Evolutionary conservation across 176 grass and related monocot genomes (phyloP).

Genomic region (Coix lacrymajobi): DNA sequence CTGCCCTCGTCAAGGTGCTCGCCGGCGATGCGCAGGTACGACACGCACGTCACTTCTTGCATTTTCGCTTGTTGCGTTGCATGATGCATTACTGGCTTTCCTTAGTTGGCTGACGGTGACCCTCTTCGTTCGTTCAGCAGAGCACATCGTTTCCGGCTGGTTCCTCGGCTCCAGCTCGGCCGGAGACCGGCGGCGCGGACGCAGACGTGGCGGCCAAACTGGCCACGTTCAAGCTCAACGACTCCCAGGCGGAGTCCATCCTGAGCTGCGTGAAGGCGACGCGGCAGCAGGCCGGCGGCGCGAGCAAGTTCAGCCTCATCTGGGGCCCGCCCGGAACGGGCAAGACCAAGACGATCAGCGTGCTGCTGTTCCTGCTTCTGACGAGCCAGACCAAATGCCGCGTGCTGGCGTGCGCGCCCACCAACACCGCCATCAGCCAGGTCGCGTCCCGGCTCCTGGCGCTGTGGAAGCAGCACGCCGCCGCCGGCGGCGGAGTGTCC

Average conservation of each 20-base stretch:
- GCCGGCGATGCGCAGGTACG: slow-evolving; percentile 5
- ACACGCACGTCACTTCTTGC: not conserved
- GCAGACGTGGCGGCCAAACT: not conserved
- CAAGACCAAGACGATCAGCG: slow-evolving; percentile 73
- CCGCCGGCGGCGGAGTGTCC: not conserved
- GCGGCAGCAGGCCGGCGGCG: not conserved
- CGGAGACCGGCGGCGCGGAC: not conserved
- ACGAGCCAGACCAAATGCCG: slow-evolving; percentile 6
- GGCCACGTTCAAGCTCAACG: slow-evolving; percentile 40
- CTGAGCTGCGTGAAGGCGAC: slow-evolving; percentile 34
- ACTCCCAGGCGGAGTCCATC: slow-evolving; percentile 43
- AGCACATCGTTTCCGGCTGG: not conserved
- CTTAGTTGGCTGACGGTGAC: not conserved
- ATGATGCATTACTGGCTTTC: not conserved
- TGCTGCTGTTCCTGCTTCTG: slow-evolving; percentile 4
- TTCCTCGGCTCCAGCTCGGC: not conserved
- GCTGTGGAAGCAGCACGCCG: slow-evolving; percentile 14
- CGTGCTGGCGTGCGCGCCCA: slow-evolving; percentile 56
- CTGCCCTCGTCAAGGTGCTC: slow-evolving; percentile 20
- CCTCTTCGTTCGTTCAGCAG: not conserved
- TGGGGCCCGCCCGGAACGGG: slow-evolving; percentile 77
- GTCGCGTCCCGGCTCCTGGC: slow-evolving; percentile 42
- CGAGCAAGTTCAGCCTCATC: slow-evolving; percentile 41
- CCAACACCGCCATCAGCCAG: slow-evolving; percentile 61
- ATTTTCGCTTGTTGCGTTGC: not conserved